Conservation (phyloP, 129 eudicot species). For the Dittrichia graveolens region DNA sequence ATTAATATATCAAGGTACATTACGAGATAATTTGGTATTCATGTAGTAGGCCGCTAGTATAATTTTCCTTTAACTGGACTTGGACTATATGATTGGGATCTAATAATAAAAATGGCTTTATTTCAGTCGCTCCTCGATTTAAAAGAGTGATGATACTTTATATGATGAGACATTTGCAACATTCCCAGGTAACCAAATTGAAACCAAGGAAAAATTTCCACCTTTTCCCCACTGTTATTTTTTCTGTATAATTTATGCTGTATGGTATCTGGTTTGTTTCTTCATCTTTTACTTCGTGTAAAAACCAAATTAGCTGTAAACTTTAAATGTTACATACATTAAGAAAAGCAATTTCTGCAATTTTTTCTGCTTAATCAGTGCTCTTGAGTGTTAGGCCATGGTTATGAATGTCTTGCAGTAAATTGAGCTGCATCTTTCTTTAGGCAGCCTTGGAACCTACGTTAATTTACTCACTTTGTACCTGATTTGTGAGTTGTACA, state of each 20-base stretch:
- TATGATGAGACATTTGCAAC: conserved; percentile 6
- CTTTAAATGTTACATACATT: conserved; percentile 9
- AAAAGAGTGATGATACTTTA: neutral
- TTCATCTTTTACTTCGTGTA: conserved; percentile 14
- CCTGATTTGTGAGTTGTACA: too few species aligned
- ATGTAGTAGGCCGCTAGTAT: too few species aligned
- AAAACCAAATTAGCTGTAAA: conserved; percentile 13
- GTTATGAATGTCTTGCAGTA: neutral
- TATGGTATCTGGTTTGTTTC: conserved; percentile 23
- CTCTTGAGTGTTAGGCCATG: neutral
- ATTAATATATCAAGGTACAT: conserved; percentile 2
- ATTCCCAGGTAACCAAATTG: conserved; percentile 15
- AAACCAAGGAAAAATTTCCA: conserved; percentile 15
- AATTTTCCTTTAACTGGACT: too few species aligned
- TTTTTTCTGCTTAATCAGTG: neutral
- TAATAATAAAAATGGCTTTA: too few species aligned
- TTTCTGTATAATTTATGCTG: conserved; percentile 35
- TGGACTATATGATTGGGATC: too few species aligned
- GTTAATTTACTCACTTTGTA: too few species aligned
- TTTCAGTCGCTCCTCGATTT: neutral
- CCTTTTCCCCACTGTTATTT: conserved; percentile 5
- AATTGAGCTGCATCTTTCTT: too few species aligned
- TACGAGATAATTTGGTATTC: neutral
- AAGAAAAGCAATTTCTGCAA: neutral
- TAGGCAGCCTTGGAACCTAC: too few species aligned